Conservation (phyloP, 257 asterid species). For the Solanum sitiens region DNA sequence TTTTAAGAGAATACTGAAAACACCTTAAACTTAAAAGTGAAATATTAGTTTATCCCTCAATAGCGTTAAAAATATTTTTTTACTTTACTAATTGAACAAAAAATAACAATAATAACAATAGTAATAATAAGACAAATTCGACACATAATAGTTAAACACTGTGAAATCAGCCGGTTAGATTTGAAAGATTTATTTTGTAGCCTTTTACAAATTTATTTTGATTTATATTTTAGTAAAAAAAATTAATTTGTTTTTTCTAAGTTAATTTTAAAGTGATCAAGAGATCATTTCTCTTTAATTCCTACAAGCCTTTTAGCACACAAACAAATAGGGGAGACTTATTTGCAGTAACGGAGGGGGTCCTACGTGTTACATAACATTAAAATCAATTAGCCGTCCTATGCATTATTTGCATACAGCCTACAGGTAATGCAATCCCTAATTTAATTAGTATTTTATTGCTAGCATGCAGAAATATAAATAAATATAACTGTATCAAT, state of each 20-base stretch:
- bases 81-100: too few relatives aligned
- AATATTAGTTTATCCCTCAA: too few relatives aligned
- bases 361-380: neutral
- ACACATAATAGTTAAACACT: neutral
- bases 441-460: neutral
- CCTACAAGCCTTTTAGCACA: neutral
- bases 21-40: too few relatives aligned
- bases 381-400: neutral
- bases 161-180: neutral
- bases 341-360: neutral
- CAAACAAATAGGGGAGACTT: neutral
- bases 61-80: accelerated
- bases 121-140: too few relatives aligned
- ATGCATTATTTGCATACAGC: neutral
- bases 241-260: too few relatives aligned
- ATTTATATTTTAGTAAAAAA: too few relatives aligned
- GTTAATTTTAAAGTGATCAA: too few relatives aligned
- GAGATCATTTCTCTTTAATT: too few relatives aligned
- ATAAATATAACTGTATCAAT: neutral
- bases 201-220: too few relatives aligned
- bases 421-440: neutral
- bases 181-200: neutral
- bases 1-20: neutral
- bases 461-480: neutral
- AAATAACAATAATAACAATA: too few relatives aligned